Conservation (phyloP, 139 green algal genomes). For the Eudorina sp. region DNA sequence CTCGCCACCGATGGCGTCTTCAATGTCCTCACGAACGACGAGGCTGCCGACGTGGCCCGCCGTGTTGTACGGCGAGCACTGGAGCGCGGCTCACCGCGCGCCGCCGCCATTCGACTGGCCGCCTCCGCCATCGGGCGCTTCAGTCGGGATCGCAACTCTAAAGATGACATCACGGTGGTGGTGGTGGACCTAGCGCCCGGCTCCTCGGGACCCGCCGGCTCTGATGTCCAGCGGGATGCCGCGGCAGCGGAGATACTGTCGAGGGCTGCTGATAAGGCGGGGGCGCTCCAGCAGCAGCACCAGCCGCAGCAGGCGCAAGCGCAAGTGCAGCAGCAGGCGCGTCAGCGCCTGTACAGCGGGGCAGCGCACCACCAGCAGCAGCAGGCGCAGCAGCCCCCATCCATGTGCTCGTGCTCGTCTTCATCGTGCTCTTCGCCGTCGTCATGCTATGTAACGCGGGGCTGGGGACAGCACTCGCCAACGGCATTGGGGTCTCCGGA, state of each 20-base stretch:
- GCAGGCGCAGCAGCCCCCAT: neutral
- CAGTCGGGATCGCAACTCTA: slow-evolving; percentile 38
- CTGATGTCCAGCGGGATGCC: too few relatives aligned
- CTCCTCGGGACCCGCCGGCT: too few relatives aligned
- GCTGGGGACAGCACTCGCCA: too few relatives aligned
- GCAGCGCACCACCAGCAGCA: neutral
- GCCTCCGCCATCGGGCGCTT: slow-evolving; percentile 31
- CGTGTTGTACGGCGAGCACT: neutral
- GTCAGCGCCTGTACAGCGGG: neutral
- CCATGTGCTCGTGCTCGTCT: too few relatives aligned
- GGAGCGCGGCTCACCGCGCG: neutral
- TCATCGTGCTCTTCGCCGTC: too few relatives aligned
- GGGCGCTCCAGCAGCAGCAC: neutral
- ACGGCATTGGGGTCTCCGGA: too few relatives aligned
- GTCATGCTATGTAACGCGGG: too few relatives aligned
- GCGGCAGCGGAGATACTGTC: neutral
- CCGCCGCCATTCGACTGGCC: slow-evolving; percentile 12
- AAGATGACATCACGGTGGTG: slow-evolving; percentile 33
- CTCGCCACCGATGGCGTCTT: slow-evolving; percentile 35
- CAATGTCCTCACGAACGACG: slow-evolving; percentile 25
- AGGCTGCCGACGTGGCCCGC: slow-evolving; percentile 13
- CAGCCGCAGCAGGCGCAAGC: neutral
- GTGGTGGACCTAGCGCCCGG: slow-evolving; percentile 17
- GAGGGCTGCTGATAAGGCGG: neutral
- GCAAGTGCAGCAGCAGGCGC: neutral